A percentile compares a stretch with the other conserved stretches of the same genome.
Conservation (phyloP, 2,329 filamentous ascomycete species). For the Lojkania enalia region DNA sequence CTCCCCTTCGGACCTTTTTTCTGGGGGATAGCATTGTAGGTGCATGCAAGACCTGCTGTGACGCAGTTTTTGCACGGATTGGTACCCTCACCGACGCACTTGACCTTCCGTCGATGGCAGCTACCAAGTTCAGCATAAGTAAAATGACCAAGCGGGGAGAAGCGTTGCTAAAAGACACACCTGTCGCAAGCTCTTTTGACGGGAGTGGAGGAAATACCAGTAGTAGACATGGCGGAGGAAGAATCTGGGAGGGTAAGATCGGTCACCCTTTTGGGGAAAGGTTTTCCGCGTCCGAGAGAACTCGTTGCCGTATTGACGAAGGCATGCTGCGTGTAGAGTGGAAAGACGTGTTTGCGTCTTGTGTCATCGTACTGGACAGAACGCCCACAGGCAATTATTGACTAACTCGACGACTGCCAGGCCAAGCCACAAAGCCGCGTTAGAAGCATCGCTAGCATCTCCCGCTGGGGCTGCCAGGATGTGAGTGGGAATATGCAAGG, state of each 20-base stretch:
- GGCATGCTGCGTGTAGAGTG: constrained; percentile 35
- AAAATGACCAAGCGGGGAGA: constrained; percentile 11
- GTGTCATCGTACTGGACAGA: constrained; percentile 41
- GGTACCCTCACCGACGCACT: constrained; percentile 55
- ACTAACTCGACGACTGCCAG: constrained; percentile 38
- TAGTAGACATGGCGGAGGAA: constrained; percentile 33
- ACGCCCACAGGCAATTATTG: constrained; percentile 35
- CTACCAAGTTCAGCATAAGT: constrained; percentile 24
- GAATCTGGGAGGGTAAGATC: constrained; percentile 23
- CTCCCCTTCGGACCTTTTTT: constrained; percentile 67
- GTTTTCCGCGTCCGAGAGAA: constrained; percentile 28
- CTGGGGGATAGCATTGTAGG: constrained; percentile 66
- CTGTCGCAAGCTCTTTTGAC: constrained; percentile 50
- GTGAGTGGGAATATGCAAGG: constrained; percentile 15
- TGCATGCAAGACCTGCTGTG: constrained; percentile 63
- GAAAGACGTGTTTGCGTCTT: constrained; percentile 31
- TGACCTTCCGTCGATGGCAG: constrained; percentile 56
- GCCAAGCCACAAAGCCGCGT: constrained; percentile 42
- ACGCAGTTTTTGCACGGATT: constrained; percentile 64
- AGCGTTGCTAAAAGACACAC: constrained; percentile 28
- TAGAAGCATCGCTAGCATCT: constrained; percentile 35
- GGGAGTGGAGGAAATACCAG: constrained; percentile 39
- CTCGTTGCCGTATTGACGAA: constrained; percentile 28
- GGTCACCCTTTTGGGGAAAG: constrained; percentile 29
- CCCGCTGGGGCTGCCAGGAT: constrained; percentile 28